These are phyloP conservation scores for Rhododendron ovatum DNA, from an alignment of 148 eudicot genomes.

Conservation along the genomic window DNA sequence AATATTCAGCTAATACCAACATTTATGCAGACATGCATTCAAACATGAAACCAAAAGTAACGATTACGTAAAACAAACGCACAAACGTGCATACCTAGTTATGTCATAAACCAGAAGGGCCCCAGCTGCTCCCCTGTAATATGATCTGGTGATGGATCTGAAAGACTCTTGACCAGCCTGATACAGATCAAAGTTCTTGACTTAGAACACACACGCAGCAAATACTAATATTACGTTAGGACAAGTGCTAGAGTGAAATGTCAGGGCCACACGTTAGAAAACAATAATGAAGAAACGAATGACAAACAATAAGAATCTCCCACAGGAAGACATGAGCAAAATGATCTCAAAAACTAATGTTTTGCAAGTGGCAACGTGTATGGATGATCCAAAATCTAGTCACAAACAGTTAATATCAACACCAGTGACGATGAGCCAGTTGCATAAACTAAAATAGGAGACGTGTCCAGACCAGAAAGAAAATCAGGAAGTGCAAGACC, in stretches of 20 bases:
- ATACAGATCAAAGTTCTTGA: not conserved
- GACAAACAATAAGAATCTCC: not conserved
- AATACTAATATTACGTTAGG: not conserved
- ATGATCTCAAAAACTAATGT: not conserved
- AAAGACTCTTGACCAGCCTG: constrained; percentile 81
- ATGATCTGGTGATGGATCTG: constrained; percentile 71
- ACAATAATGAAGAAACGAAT: not conserved
- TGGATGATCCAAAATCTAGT: not conserved
- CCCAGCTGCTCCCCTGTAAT: constrained; percentile 77
- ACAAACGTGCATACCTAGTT: constrained; percentile 34
- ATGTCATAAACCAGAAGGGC: constrained; percentile 70
- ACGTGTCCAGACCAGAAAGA: not conserved
- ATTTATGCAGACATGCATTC: too few relatives aligned
- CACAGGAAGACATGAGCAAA: not conserved
- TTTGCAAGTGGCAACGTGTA: not conserved
- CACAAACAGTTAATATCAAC: not conserved
- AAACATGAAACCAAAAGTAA: not conserved
- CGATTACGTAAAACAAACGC: not conserved
- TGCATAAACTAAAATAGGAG: not conserved
- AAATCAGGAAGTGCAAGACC: not conserved
- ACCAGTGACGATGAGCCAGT: not conserved
- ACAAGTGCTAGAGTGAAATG: not conserved
- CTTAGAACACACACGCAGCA: not conserved
- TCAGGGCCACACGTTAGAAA: not conserved
- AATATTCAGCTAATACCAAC: not conserved